Evolutionary conservation across 106 monocot genomes (phyloP).

Genomic region (Agapanthus africanus): DNA sequence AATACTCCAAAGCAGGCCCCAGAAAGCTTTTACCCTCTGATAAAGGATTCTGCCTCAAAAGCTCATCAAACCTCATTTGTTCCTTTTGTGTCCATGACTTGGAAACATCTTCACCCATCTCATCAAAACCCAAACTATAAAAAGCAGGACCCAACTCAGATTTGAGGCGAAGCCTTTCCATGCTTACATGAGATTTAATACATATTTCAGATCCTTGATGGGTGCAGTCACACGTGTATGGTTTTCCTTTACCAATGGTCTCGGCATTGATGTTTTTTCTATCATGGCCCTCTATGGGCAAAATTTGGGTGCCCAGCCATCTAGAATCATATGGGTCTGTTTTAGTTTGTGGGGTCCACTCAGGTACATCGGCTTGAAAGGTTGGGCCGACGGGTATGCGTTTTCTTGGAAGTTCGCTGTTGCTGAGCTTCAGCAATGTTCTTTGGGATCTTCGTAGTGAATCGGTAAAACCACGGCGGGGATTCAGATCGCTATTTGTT

Average conservation of each 20-base stretch:
- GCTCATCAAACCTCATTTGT: slow-evolving; percentile 34
- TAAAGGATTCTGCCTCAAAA: slow-evolving; percentile 30
- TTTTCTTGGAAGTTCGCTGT: slow-evolving; percentile 18
- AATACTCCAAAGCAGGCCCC: slow-evolving; percentile 33
- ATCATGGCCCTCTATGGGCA: slow-evolving; percentile 32
- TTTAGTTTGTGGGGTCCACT: slow-evolving; percentile 29
- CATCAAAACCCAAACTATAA: slow-evolving; percentile 41
- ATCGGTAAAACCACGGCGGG: neutral
- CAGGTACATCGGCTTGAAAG: slow-evolving; percentile 66
- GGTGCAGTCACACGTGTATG: slow-evolving; percentile 34
- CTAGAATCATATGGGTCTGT: slow-evolving; percentile 18
- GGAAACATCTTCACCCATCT: slow-evolving; percentile 72
- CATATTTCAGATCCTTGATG: slow-evolving; percentile 46
- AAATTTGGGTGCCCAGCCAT: slow-evolving; percentile 50
- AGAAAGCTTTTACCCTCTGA: slow-evolving; percentile 38
- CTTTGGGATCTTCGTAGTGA: slow-evolving; percentile 55
- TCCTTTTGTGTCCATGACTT: slow-evolving; percentile 47
- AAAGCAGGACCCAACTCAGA: slow-evolving; percentile 56
- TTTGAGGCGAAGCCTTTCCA: slow-evolving; percentile 35
- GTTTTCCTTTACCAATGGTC: slow-evolving; percentile 32
- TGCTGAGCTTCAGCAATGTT: slow-evolving; percentile 18
- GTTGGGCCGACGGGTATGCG: slow-evolving; percentile 41
- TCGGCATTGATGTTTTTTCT: neutral
- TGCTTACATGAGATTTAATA: slow-evolving; percentile 42
- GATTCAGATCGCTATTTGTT: neutral